These are phyloP conservation scores for Apophysomyces sp. DNA, from an alignment of 371 early-diverging fungal species.

Conservation along the genomic window DNA sequence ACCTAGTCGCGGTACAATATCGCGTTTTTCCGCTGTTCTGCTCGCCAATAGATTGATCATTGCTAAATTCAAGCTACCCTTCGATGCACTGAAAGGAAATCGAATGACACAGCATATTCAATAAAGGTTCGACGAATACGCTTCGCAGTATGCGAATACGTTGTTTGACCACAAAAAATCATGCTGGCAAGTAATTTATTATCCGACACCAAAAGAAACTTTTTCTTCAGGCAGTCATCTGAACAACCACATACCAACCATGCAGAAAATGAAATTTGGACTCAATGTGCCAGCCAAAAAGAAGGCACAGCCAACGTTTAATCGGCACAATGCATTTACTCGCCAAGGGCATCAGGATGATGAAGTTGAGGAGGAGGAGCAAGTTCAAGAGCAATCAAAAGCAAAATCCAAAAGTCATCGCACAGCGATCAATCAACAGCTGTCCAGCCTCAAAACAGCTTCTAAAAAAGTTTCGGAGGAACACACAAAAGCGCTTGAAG, in stretches of 20 bases:
- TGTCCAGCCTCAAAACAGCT: conserved; percentile 20
- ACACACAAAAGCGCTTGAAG: conserved; percentile 68
- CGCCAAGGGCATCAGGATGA: conserved; percentile 21
- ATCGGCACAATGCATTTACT: conserved; percentile 20
- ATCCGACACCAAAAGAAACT: too few species aligned
- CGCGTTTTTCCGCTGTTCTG: too few species aligned
- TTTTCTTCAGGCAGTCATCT: too few species aligned
- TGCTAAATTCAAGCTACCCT: too few species aligned
- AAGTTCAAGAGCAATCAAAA: conserved; percentile 10
- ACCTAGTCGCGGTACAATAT: too few species aligned
- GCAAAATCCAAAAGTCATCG: conserved; percentile 19
- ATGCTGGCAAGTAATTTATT: too few species aligned
- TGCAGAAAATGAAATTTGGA: conserved; percentile 41
- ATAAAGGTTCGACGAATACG: too few species aligned
- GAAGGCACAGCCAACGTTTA: conserved; percentile 10
- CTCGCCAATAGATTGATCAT: too few species aligned
- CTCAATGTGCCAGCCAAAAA: conserved; percentile 40
- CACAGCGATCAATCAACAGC: conserved; percentile 35
- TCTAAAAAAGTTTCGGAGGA: conserved; percentile 47
- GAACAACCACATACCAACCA: not conserved
- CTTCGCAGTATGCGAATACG: too few species aligned
- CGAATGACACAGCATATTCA: too few species aligned
- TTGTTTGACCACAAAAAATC: too few species aligned
- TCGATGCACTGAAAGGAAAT: too few species aligned
- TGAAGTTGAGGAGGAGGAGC: conserved; percentile 14